A percentile compares a stretch with the other conserved stretches of the same genome.
Evolutionary conservation across 768 basidiomycete species (phyloP).

Genomic region (Pholiota conissans): DNA sequence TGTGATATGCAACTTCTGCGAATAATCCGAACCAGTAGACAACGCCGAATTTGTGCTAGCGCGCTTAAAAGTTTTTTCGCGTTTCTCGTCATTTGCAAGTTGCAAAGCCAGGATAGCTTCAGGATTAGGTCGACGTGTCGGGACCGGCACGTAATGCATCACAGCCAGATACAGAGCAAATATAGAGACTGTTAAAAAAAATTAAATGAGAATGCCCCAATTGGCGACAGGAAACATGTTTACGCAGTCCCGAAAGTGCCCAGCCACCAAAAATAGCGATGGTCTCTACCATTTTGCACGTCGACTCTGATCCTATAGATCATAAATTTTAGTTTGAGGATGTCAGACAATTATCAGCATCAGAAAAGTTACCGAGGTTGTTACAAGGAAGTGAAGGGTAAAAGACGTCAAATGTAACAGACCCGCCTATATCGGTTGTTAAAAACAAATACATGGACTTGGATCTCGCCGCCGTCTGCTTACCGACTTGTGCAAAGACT

Average conservation of each 20-base stretch:
- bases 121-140: slow-evolving; percentile 22
- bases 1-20: slow-evolving; percentile 19
- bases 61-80: slow-evolving; percentile 18
- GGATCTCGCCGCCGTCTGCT: slow-evolving; percentile 3
- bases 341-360: neutral
- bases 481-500: slow-evolving; percentile 32
- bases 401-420: slow-evolving; percentile 29
- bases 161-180: slow-evolving; percentile 28
- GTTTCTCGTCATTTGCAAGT: slow-evolving; percentile 7
- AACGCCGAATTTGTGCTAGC: slow-evolving; percentile 15
- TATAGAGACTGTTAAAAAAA: slow-evolving; percentile 20
- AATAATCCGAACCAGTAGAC: slow-evolving; percentile 19
- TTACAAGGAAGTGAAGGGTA: slow-evolving; percentile 34
- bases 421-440: slow-evolving; percentile 25
- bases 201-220: too few species aligned
- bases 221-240: slow-evolving; percentile 18
- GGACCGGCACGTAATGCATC: slow-evolving; percentile 30
- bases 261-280: slow-evolving; percentile 30
- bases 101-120: slow-evolving; percentile 22
- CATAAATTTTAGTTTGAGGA: neutral
- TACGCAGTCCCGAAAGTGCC: slow-evolving; percentile 34
- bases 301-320: slow-evolving; percentile 23
- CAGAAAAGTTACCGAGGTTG: slow-evolving; percentile 27
- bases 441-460: neutral
- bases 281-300: slow-evolving; percentile 30